Evolutionary conservation across 192 early-diverging fungal genomes (phyloP).

Genomic region (Spizellomyces punctatus): DNA sequence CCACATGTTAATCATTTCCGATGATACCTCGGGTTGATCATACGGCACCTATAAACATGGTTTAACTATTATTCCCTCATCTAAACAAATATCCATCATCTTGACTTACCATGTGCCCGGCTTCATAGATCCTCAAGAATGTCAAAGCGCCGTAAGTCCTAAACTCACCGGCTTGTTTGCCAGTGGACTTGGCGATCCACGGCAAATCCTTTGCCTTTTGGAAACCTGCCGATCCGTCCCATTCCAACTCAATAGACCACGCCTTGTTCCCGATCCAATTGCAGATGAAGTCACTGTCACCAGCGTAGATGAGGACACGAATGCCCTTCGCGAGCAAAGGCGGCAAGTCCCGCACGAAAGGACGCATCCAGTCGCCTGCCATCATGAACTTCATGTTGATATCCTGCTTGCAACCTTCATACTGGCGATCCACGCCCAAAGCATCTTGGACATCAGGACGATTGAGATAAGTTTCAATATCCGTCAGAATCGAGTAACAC

Average conservation of each 20-base stretch:
- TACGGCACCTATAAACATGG: conserved; percentile 66
- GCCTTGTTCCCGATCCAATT: conserved; percentile 88
- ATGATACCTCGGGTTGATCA: conserved; percentile 80
- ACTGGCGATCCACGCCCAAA: conserved; percentile 77
- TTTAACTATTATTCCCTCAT: background rate
- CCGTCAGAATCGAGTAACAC: conserved; percentile 77
- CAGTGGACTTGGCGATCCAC: conserved; percentile 69
- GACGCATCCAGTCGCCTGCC: conserved; percentile 89
- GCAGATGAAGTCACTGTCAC: conserved; percentile 94
- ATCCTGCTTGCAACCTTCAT: conserved; percentile 81
- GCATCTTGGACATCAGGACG: conserved; percentile 68
- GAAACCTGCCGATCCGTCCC: conserved; percentile 78
- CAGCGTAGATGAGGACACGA: conserved; percentile 86
- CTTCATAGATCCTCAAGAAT: conserved; percentile 84
- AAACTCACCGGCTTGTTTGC: conserved; percentile 65
- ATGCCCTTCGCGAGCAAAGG: conserved; percentile 76
- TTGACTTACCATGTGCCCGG: conserved; percentile 60
- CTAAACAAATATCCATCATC: conserved; percentile 2
- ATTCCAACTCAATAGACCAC: conserved; percentile 83
- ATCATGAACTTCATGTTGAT: conserved; percentile 78
- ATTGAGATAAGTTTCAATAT: conserved; percentile 83
- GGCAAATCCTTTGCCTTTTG: conserved; percentile 62
- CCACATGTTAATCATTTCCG: conserved; percentile 91
- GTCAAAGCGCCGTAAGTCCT: conserved; percentile 72
- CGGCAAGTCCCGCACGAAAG: conserved; percentile 62